Evolutionary conservation across 495 filamentous ascomycete species (phyloP).

Genomic region (Chaetomium fimeti): DNA sequence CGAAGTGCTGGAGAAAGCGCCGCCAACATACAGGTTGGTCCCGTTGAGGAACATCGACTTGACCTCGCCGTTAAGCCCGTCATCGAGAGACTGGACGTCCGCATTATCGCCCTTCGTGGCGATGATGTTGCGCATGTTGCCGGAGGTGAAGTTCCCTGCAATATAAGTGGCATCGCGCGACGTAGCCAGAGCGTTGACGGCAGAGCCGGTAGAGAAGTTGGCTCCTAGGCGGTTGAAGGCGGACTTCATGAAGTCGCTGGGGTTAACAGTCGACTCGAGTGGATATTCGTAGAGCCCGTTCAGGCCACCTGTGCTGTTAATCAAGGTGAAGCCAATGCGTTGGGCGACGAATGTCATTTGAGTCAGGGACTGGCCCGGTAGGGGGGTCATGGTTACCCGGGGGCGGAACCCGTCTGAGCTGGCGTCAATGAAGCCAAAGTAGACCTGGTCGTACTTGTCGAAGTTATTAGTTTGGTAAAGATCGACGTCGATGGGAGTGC

Average conservation of each 20-base stretch:
- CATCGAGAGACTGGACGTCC: conserved; percentile 58
- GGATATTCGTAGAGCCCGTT: conserved; percentile 93
- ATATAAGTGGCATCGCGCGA: conserved; percentile 65
- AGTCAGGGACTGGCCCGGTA: conserved; percentile 56
- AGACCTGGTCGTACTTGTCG: conserved; percentile 92
- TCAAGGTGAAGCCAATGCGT: conserved; percentile 71
- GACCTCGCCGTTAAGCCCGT: conserved; percentile 81
- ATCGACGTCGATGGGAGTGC: conserved; percentile 45
- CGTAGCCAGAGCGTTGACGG: conserved; percentile 61
- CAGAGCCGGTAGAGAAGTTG: conserved; percentile 61
- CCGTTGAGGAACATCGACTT: conserved; percentile 63
- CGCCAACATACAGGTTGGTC: conserved; percentile 74
- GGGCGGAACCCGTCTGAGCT: conserved; percentile 73
- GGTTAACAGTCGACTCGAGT: conserved; percentile 59
- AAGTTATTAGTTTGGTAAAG: conserved; percentile 88
- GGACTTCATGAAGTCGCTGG: conserved; percentile 65
- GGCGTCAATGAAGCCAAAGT: conserved; percentile 77
- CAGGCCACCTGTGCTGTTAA: conserved; percentile 66
- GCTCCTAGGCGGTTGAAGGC: conserved; percentile 70
- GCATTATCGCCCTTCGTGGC: conserved; percentile 63
- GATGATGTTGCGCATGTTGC: conserved; percentile 68
- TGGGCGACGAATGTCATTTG: conserved; percentile 82
- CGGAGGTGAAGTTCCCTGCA: conserved; percentile 79
- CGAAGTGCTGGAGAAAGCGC: conserved; percentile 75
- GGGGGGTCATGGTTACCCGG: conserved; percentile 72